phyloP scores from a whole-genome alignment of 2,329 filamentous ascomycete species.

The Trichoderma guizhouense region DNA sequence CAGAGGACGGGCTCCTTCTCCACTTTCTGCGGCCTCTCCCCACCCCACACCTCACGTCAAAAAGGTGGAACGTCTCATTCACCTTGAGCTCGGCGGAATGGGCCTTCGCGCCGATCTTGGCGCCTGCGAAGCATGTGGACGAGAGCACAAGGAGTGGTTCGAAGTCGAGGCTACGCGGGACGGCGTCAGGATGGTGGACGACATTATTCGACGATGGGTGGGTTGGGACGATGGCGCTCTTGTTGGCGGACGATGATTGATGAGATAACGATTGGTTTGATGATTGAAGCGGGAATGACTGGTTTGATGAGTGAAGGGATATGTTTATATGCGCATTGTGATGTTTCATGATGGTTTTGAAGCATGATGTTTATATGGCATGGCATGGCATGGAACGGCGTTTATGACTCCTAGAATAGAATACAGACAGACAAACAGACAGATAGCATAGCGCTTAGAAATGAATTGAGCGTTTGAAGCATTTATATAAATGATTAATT shows the following conservation, averaged over 20 bases:
- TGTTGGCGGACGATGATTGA: slow-evolving; percentile 19
- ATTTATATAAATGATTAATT: neutral
- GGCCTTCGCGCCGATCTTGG: slow-evolving; percentile 50
- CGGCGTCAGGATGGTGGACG: slow-evolving; percentile 63
- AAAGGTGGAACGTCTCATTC: slow-evolving; percentile 84
- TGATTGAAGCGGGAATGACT: neutral
- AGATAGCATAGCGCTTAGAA: neutral
- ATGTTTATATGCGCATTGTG: neutral
- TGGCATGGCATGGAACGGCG: slow-evolving; percentile 8
- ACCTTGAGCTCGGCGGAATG: slow-evolving; percentile 75
- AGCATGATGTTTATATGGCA: neutral
- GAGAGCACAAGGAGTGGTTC: slow-evolving; percentile 93
- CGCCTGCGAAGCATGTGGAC: slow-evolving; percentile 74
- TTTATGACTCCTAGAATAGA: neutral
- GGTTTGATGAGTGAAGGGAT: neutral
- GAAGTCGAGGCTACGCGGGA: slow-evolving; percentile 73
- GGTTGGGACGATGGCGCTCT: slow-evolving; percentile 66
- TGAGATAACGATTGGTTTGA: neutral
- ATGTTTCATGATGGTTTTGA: neutral
- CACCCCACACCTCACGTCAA: slow-evolving; percentile 81
- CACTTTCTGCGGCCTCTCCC: slow-evolving; percentile 35
- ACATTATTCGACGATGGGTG: slow-evolving; percentile 80
- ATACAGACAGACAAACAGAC: neutral
- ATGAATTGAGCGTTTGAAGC: neutral
- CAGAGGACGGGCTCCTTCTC: slow-evolving; percentile 33